Evolutionary conservation across 139 green algal species (phyloP).

Genomic region (Chlorella sorokiniana): DNA sequence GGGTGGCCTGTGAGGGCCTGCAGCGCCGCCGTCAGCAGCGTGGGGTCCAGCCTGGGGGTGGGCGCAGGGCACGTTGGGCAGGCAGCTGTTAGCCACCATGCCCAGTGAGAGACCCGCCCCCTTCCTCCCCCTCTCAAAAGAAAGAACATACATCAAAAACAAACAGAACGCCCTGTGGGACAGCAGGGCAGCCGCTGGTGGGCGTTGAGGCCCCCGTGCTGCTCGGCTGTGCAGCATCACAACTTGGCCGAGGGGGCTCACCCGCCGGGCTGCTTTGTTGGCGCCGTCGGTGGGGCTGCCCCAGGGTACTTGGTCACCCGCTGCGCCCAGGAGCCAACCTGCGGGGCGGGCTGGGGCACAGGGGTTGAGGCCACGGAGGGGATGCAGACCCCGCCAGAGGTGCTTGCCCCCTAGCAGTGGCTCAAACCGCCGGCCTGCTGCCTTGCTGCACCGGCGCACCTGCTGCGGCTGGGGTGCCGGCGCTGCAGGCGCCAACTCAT

Average conservation of each 20-base stretch:
- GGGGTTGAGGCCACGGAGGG: too few relatives aligned
- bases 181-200: too few relatives aligned
- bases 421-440: background rate
- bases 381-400: background rate
- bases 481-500: background rate
- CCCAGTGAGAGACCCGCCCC: background rate
- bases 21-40: conserved; percentile 7
- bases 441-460: too few relatives aligned
- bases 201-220: too few relatives aligned
- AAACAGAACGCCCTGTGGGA: too few relatives aligned
- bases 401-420: background rate
- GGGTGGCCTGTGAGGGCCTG: background rate
- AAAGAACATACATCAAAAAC: background rate
- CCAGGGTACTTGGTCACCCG: conserved; percentile 13
- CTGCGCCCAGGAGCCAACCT: conserved; percentile 28
- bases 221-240: background rate
- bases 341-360: background rate
- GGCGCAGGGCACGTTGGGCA: background rate
- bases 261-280: background rate
- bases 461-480: background rate
- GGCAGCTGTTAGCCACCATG: background rate
- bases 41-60: background rate
- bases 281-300: too few relatives aligned
- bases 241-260: background rate
- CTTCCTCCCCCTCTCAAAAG: background rate